Percentiles rank a stretch among this genome's conserved stretches.
phyloP scores from a whole-genome alignment of 805 yeast genomes.

The Zygotorulaspora florentina region DNA sequence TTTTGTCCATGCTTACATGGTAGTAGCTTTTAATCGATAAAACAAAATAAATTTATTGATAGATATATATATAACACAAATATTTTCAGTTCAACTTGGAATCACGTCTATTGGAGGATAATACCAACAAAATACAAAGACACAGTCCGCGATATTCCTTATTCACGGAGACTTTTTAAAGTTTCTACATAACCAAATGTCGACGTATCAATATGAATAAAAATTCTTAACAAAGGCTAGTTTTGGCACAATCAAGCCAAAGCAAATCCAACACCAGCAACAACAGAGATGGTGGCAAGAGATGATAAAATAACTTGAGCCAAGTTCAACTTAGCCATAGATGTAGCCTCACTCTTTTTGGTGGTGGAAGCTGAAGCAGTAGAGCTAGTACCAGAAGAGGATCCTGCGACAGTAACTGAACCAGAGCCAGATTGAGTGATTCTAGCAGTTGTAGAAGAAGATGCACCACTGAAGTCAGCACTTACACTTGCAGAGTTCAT shows the following conservation, averaged over 20 bases:
- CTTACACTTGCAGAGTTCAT: conserved; percentile 50
- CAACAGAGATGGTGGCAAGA: conserved; percentile 32
- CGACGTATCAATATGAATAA: too few relatives aligned
- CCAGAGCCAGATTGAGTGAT: conserved; percentile 10
- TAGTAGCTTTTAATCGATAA: background rate
- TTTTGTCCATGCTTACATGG: background rate
- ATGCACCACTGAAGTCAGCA: conserved; percentile 32
- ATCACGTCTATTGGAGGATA: background rate
- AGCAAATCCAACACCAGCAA: conserved; percentile 39
- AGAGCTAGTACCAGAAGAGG: conserved; percentile 11
- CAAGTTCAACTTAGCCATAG: conserved; percentile 28
- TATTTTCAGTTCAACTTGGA: background rate
- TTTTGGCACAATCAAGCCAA: conserved; percentile 25
- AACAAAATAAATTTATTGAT: background rate
- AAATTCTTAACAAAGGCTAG: background rate
- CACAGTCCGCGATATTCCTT: conserved; percentile 1
- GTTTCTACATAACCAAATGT: background rate
- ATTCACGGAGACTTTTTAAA: background rate
- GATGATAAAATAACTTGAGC: conserved; percentile 33
- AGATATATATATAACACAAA: conserved; percentile 2
- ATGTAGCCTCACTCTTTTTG: conserved; percentile 26
- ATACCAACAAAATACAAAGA: background rate
- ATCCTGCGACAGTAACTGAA: conserved; percentile 13
- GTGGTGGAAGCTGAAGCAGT: conserved; percentile 22
- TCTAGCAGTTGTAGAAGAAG: conserved; percentile 20